Evolutionary conservation across 1,139 yeast species (phyloP), one percentile per base, ranked within the genome.

Genomic region (Pichia kudriavzevii): DNA sequence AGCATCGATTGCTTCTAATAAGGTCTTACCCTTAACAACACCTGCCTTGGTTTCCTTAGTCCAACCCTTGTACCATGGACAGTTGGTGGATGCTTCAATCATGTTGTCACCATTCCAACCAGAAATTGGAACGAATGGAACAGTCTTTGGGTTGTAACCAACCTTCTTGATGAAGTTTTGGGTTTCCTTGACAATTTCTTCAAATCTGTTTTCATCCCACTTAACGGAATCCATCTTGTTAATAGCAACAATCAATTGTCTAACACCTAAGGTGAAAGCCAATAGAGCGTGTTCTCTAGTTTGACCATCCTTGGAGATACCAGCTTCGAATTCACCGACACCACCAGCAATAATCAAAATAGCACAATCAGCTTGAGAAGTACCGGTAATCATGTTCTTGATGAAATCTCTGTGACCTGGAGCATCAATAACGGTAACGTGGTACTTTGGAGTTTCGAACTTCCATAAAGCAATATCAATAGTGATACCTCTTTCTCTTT

Each of bases 371-470:
- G 94, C 94, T 72, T 82, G 93, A 61, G 93, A 81, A 49, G 78
- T 84, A 82, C 85, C 93, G 75, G 77, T 85, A 72, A 75, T 82
- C 88, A 85, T 82, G 72, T 82, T 77, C 83, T 82, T 82, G 81
- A 81, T 82, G 88, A 82, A 82, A 77, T 82, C 94, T 77, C 93
- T 80, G 85, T 81, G 94, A 72, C 94, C 94, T 66, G 94, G 94
- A 60, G 94, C 94, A 66, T 82, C 94, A 67, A 82, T 83, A 60
- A 82, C 93, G 61, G 94, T 82, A 60, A 82, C 94, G 64, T 79
- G 75, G 83, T 78, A 82, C 73, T 81, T 82, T 65, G 94, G 91
- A 68, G 94, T 83, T 75, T 82, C 93, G 82, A 83, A 83, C 74
- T 82, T 83, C 94, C 94, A 82, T 66, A 83, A 77, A 69, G 94